These are phyloP conservation scores for Scortechinia acanthostroma DNA, from an alignment of 2,329 filamentous ascomycete genomes.

Conservation along the genomic window DNA sequence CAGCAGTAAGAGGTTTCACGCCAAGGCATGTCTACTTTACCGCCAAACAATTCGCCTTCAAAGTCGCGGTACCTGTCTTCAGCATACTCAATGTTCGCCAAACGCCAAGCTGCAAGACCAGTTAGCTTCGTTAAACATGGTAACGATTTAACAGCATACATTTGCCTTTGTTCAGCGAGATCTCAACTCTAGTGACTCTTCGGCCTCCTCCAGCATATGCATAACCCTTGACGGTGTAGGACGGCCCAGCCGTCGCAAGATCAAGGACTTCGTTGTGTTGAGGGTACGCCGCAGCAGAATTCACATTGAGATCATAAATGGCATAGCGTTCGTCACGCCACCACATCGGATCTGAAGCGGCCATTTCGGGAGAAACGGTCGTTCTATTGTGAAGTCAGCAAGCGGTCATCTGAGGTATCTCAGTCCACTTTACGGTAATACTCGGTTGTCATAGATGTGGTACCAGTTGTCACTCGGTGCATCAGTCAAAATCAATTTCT, in stretches of 20 bases:
- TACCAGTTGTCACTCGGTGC: constrained; percentile 88
- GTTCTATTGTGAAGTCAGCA: constrained; percentile 34
- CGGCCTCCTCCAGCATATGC: constrained; percentile 85
- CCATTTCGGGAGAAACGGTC: constrained; percentile 75
- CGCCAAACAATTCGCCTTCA: constrained; percentile 65
- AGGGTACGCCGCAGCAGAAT: constrained; percentile 75
- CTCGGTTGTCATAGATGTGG: constrained; percentile 87
- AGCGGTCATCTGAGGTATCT: background rate
- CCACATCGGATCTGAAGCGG: constrained; percentile 64
- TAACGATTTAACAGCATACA: constrained; percentile 21
- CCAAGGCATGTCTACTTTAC: constrained; percentile 73
- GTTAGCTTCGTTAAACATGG: too few relatives aligned
- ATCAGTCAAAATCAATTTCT: constrained; percentile 70
- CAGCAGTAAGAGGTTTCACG: constrained; percentile 80
- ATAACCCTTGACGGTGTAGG: constrained; percentile 70
- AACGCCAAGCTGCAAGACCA: constrained; percentile 54
- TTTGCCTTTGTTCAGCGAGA: constrained; percentile 76
- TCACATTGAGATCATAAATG: constrained; percentile 85
- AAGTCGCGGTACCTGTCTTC: constrained; percentile 75
- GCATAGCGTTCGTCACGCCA: constrained; percentile 89
- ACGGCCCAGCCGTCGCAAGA: constrained; percentile 34
- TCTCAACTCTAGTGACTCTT: constrained; percentile 72
- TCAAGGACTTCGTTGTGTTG: constrained; percentile 66
- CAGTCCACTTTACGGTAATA: constrained; percentile 46
- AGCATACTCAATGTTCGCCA: constrained; percentile 73